These are phyloP conservation scores for Aleurites moluccanus DNA, from an alignment of 441 rosid genomes.

Conservation along the genomic window DNA sequence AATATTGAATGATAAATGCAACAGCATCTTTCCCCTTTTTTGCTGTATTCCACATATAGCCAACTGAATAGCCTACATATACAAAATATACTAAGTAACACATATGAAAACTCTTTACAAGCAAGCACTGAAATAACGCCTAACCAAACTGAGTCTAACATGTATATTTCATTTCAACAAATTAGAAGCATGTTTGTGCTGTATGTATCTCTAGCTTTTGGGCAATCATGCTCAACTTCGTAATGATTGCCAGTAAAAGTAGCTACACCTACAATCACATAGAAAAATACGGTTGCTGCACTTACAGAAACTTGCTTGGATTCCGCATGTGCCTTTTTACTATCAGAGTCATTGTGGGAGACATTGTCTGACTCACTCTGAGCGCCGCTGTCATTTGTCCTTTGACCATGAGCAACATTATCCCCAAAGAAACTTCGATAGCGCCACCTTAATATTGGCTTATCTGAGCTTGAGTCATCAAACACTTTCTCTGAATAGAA, in stretches of 20 bases:
- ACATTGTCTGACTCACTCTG: slow-evolving; percentile 15
- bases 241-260: not conserved
- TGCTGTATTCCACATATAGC: not conserved
- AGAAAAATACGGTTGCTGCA: slow-evolving; percentile 9
- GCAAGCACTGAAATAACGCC: not conserved
- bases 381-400: slow-evolving; percentile 28
- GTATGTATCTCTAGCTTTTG: not conserved
- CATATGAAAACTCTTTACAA: not conserved
- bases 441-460: slow-evolving; percentile 70
- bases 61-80: not conserved
- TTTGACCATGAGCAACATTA: slow-evolving; percentile 33
- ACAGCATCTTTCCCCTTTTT: not conserved
- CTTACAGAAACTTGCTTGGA: slow-evolving; percentile 42
- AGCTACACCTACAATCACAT: not conserved
- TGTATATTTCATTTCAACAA: not conserved
- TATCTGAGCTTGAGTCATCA: slow-evolving; percentile 55
- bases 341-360: slow-evolving; percentile 27
- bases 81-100: not conserved
- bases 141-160: not conserved
- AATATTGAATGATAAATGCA: not conserved
- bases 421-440: slow-evolving; percentile 58
- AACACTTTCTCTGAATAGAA: slow-evolving; percentile 78
- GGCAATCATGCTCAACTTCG: slow-evolving; percentile 1
- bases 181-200: not conserved
- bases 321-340: slow-evolving; percentile 22